These are phyloP conservation scores for Fusarium albosuccineum DNA, from an alignment of 2,329 filamentous ascomycete genomes.

Conservation along the genomic window DNA sequence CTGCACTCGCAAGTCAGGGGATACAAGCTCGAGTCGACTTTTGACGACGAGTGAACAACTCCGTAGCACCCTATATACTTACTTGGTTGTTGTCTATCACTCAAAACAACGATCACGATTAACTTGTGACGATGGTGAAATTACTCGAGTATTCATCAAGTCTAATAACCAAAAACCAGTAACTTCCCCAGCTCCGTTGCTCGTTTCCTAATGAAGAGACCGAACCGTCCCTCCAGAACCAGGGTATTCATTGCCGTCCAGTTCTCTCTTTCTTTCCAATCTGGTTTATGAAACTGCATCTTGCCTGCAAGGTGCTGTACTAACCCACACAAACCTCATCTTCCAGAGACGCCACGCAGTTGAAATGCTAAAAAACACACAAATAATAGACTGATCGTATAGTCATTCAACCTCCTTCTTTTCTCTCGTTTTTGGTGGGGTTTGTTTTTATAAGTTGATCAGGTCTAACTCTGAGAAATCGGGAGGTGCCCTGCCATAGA, in stretches of 20 bases:
- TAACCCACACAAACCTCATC: slow-evolving; percentile 6
- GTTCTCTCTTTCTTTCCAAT: neutral
- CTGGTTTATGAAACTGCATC: slow-evolving; percentile 15
- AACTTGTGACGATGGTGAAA: neutral
- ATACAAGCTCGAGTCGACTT: too few relatives aligned
- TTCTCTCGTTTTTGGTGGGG: neutral
- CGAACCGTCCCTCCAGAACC: slow-evolving; percentile 5
- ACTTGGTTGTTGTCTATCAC: too few relatives aligned
- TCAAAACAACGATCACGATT: neutral
- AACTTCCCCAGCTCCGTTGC: slow-evolving; percentile 10
- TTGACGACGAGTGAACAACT: neutral
- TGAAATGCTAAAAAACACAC: slow-evolving; percentile 6
- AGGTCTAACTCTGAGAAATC: slow-evolving; percentile 91
- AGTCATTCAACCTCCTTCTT: slow-evolving; percentile 8
- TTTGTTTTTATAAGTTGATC: slow-evolving; percentile 74
- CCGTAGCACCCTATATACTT: too few relatives aligned
- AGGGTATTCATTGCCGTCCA: slow-evolving; percentile 28
- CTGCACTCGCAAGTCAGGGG: too few relatives aligned
- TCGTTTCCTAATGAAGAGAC: slow-evolving; percentile 12
- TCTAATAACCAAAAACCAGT: slow-evolving; percentile 21
- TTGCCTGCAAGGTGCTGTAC: slow-evolving; percentile 40
- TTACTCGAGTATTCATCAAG: slow-evolving; percentile 24
- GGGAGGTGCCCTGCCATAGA: slow-evolving; percentile 87
- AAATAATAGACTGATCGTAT: slow-evolving; percentile 10
- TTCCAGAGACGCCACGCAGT: slow-evolving; percentile 25